Evolutionary conservation across 164 flowering plant genomes (phyloP).

Genomic region (Vitis labrusca): DNA sequence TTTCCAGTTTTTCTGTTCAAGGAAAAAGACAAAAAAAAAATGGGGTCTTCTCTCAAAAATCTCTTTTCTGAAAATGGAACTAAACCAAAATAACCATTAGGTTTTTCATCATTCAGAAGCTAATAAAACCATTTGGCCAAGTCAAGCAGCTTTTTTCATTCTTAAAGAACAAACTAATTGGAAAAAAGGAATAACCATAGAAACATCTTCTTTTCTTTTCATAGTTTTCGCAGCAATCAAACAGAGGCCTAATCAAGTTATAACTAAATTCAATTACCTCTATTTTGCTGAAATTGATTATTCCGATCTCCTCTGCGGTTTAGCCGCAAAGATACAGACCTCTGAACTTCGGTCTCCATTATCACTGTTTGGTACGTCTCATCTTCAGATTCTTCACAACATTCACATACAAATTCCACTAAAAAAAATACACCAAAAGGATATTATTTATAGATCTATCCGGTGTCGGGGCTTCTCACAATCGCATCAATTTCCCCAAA

Average conservation of each 20-base stretch:
- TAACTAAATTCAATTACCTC: constrained; percentile 29
- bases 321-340: constrained; percentile 35
- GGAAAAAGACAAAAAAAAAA: too few species aligned
- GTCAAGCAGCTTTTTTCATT: not conserved
- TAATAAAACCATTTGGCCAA: not conserved
- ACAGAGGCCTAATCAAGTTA: not conserved
- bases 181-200: too few species aligned
- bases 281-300: constrained; percentile 18
- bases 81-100: too few species aligned
- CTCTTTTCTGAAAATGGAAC: too few species aligned
- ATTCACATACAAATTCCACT: not conserved
- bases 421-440: not conserved
- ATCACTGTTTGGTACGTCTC: constrained; percentile 11
- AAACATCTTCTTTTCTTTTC: too few species aligned
- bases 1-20: too few species aligned
- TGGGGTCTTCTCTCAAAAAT: too few species aligned
- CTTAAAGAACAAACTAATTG: not conserved
- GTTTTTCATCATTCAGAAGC: too few species aligned
- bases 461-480: too few species aligned
- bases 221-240: too few species aligned
- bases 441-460: too few species aligned
- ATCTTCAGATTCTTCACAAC: not conserved
- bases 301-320: constrained; percentile 47
- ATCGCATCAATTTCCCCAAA: too few species aligned
- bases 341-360: constrained; percentile 46